Base-by-base conservation (phyloP, 352 stramenopile species). In the Pythium sp. region DNA sequence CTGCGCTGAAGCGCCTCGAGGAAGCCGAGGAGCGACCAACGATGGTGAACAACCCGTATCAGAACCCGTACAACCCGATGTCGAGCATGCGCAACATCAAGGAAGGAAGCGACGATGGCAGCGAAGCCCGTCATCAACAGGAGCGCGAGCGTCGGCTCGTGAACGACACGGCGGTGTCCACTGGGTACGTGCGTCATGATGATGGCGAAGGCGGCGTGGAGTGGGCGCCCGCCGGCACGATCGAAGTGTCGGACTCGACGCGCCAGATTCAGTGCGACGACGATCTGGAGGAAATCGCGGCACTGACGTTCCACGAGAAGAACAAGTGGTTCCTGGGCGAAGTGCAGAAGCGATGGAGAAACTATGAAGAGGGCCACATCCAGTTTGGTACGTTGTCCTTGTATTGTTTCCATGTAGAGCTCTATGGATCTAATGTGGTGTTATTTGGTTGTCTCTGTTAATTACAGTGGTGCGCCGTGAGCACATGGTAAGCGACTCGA, bases 211-310 rank as follows among this genome's bases (percentile, higher is more conserved):
- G 86, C 0, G 77, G 73, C 5, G 80, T 85, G 51, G 81, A 94
- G 62, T 94, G 85, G 82, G 80, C 86, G 1, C 84, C 86, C n/a
- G 86, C 83, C 26, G 74, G 74, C 34, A 83, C 75, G 0, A 59
- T 86, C 55, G 69, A 73, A 24, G 77, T 84, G 18, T 70, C 64
- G 0, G 72, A 87, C 51, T 78, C 69, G 14, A 76, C 61, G 51
- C 80, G 81, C 7, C 81, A 86, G 18, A 80, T 91, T 51, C 77
- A 91, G n/a, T 91, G 80, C 56, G 84, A 92, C 1, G 84, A 94
- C 67, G 84, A 94, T 57, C 74, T 94, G n/a, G 87, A 94, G 72
- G 87, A 93, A 71, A 93, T 94, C 68, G 85, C 85, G 0, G 87
- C 87, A 59, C 71, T 93, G 11, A 92, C 87, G 47, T 93, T 93